Base-by-base conservation (phyloP, 345 rosid species). In the Sisymbrium altissimum region DNA sequence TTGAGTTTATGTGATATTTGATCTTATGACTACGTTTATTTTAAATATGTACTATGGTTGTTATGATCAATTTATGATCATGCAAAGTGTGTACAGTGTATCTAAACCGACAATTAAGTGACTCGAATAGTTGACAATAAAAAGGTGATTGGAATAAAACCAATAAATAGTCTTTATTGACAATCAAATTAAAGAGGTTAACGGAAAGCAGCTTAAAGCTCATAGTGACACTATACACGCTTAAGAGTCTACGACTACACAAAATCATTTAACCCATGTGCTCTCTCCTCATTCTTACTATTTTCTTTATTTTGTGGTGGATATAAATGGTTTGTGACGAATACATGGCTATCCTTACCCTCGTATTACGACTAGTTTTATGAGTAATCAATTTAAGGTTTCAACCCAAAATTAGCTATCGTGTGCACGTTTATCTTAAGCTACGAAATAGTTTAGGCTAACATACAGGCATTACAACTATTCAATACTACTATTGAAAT, bases 191-290 rank as follows among this genome's bases (percentile, higher is more conserved):
- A 68, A 69, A 69, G 70, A 53, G 57, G 36, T 40, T 41, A 68
- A 43, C 70, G 12, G 45, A 76, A 76, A 62, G 79, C 58, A 75
- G 64, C 17, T 53, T 60, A 68, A 53, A 62, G 75, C 59, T 61
- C 59, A 8, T 59, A 62, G 64, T 35, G 63, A 59, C 73, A 60
- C 44, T 58, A 56, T 27, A 14, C 40, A 74, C 45, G 40, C 32
- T 32, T 29, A 41, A 12, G 45, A 44, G 65, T 33, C 65, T 56
- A 50, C 21, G 62, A 52, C 50, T 54, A 41, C 46, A 15, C 61
- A 13, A 67, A 67, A 75, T 75, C 68, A 67, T 75, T 67, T 60
- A n/a, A 50, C 41, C 63, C 73, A 75, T 74, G 64, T 75, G 56
- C 38, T 9, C 33, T 57, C 23, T 73, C 64, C 43, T 30, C 25